Evolutionary conservation across 2,329 filamentous ascomycete genomes (phyloP).

Genomic region (Fusarium sp.): DNA sequence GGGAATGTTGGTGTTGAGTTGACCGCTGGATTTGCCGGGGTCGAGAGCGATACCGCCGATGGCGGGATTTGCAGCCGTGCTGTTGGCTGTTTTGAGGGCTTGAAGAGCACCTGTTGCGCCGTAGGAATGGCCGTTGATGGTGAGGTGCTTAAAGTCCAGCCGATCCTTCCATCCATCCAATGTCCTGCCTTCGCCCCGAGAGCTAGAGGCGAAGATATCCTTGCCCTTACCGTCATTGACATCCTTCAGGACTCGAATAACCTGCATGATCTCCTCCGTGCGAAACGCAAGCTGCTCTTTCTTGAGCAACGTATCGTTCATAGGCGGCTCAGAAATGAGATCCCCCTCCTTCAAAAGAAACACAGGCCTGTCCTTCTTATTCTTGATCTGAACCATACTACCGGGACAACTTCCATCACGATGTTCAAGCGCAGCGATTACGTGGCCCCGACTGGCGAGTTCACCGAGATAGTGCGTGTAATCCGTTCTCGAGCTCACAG

Average conservation of each 20-base stretch:
- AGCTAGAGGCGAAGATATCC: slow-evolving; percentile 52
- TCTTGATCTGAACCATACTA: slow-evolving; percentile 49
- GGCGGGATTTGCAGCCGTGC: slow-evolving; percentile 49
- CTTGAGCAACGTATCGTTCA: slow-evolving; percentile 54
- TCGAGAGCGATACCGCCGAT: slow-evolving; percentile 70
- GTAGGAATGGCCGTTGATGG: slow-evolving; percentile 72
- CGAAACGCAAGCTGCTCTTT: slow-evolving; percentile 60
- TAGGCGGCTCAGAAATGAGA: slow-evolving; percentile 42
- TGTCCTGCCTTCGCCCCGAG: slow-evolving; percentile 57
- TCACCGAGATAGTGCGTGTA: slow-evolving; percentile 63
- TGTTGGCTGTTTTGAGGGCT: slow-evolving; percentile 59
- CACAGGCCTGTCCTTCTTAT: slow-evolving; percentile 43
- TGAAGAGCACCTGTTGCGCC: slow-evolving; percentile 72
- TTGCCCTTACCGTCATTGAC: slow-evolving; percentile 54
- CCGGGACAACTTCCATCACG: slow-evolving; percentile 63
- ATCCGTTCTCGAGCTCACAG: slow-evolving; percentile 60
- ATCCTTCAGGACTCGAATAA: slow-evolving; percentile 52
- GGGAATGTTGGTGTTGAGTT: slow-evolving; percentile 66
- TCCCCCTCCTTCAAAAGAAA: slow-evolving; percentile 51
- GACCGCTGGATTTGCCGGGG: slow-evolving; percentile 72
- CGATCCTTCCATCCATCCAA: slow-evolving; percentile 62
- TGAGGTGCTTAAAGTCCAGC: slow-evolving; percentile 63
- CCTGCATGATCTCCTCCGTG: slow-evolving; percentile 60
- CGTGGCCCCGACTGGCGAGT: slow-evolving; percentile 58
- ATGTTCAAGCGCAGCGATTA: slow-evolving; percentile 62